Evolutionary conservation across 75 land plant species (phyloP).

Genomic region (Sequoia sempervirens): DNA sequence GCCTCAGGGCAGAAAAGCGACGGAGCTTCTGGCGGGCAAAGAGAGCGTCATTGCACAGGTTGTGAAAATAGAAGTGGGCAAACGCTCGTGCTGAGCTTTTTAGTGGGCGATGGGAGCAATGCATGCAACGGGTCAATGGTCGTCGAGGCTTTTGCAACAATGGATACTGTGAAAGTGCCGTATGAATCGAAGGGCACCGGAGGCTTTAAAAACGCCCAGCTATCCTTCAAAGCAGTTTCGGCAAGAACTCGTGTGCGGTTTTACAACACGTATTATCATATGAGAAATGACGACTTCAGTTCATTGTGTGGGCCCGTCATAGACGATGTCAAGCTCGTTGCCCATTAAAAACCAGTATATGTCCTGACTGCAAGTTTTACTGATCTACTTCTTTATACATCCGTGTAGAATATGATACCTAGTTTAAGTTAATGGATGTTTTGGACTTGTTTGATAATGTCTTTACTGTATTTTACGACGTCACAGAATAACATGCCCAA

Average conservation of each 20-base stretch:
- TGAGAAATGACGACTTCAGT: conserved; percentile 22
- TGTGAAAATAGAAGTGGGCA: conserved; percentile 23
- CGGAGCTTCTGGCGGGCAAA: conserved; percentile 53
- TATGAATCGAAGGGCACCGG: conserved; percentile 52
- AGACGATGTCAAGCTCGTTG: conserved; percentile 21
- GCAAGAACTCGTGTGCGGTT: conserved; percentile 31
- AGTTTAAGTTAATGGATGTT: too few relatives aligned
- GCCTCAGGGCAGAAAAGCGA: conserved; percentile 44
- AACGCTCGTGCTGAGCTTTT: conserved; percentile 37
- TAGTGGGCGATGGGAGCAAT: conserved; percentile 52
- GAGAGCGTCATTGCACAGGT: conserved; percentile 48
- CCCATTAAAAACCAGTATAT: neutral
- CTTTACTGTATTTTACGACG: too few relatives aligned
- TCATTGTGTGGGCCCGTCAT: conserved; percentile 59
- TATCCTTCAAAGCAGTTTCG: conserved; percentile 32
- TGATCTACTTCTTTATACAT: too few relatives aligned
- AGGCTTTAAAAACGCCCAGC: conserved; percentile 25
- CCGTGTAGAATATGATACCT: too few relatives aligned
- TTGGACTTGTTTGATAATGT: too few relatives aligned
- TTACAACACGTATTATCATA: conserved; percentile 38
- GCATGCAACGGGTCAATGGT: conserved; percentile 33
- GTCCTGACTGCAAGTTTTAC: too few relatives aligned
- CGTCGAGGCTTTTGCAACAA: conserved; percentile 59
- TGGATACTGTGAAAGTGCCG: conserved; percentile 29
- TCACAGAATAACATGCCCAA: too few relatives aligned